Conservation (phyloP, 2,329 filamentous ascomycete species). For the Raffaelea arxii region DNA sequence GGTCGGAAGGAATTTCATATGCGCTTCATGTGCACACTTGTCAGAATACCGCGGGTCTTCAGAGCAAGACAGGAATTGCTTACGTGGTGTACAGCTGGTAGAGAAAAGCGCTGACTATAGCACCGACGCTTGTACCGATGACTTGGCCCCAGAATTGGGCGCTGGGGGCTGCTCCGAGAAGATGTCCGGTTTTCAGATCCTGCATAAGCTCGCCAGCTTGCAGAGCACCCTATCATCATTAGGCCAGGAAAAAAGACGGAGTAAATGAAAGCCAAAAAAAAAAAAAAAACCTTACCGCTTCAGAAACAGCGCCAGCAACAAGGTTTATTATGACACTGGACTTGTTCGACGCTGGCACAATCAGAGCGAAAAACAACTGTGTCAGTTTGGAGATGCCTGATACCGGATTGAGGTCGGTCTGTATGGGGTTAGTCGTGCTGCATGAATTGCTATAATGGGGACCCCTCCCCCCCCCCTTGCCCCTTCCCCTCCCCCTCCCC, state of each 20-base stretch:
- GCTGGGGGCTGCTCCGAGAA: conserved; percentile 83
- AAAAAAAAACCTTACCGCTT: conserved; percentile 14
- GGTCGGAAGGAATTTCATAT: conserved; percentile 75
- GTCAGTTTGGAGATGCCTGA: conserved; percentile 95
- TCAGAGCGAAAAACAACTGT: conserved; percentile 86
- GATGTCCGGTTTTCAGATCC: conserved; percentile 90
- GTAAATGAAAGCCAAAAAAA: not conserved
- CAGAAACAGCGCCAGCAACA: conserved; percentile 71
- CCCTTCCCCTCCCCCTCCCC: too few relatives aligned
- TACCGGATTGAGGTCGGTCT: conserved; percentile 88
- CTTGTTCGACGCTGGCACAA: conserved; percentile 69
- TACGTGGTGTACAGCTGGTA: conserved; percentile 76
- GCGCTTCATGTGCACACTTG: conserved; percentile 45
- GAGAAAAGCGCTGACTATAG: conserved; percentile 74
- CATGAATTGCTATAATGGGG: too few relatives aligned
- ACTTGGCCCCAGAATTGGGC: conserved; percentile 97
- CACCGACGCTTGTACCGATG: conserved; percentile 78
- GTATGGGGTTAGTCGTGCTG: too few relatives aligned
- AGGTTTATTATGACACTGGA: conserved; percentile 93
- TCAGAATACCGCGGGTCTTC: not conserved
- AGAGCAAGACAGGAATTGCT: conserved; percentile 15
- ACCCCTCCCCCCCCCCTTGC: too few relatives aligned
- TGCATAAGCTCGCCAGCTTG: conserved; percentile 97
- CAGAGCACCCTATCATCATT: conserved; percentile 59
- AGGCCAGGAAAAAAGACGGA: not conserved